These are phyloP conservation scores for Eryngium alpinum DNA, from an alignment of 140 eudicot species.

Conservation along the genomic window DNA sequence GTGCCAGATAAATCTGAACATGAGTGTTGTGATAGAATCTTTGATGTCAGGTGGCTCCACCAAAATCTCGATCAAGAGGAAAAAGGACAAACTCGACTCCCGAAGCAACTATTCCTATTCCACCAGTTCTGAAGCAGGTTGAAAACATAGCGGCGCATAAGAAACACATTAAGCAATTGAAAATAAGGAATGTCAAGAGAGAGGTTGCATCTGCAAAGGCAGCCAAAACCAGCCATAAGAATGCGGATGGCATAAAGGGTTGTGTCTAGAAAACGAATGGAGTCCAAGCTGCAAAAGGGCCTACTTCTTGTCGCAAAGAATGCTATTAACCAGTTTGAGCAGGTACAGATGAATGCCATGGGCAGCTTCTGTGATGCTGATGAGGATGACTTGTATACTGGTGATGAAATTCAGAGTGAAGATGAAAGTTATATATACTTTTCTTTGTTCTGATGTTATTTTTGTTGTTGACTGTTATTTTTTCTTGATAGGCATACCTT, in stretches of 20 bases:
- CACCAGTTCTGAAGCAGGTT: conserved; percentile 78
- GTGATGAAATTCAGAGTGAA: conserved; percentile 26
- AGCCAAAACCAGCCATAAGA: conserved; percentile 22
- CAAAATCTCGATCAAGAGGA: conserved; percentile 45
- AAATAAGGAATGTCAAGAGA: conserved; percentile 67
- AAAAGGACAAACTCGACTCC: conserved; percentile 27
- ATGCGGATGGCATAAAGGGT: conserved; percentile 24
- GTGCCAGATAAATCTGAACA: conserved; percentile 94
- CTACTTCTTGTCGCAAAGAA: conserved; percentile 62
- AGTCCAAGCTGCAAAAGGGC: conserved; percentile 62
- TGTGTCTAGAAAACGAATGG: conserved; percentile 31
- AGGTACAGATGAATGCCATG: conserved; percentile 29
- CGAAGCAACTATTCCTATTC: conserved; percentile 46
- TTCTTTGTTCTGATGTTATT: too few relatives aligned
- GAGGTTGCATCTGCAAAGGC: conserved; percentile 42
- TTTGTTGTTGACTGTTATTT: too few relatives aligned
- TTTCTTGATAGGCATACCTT: too few relatives aligned
- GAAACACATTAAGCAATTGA: conserved; percentile 73
- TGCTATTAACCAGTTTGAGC: conserved; percentile 52
- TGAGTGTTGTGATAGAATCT: conserved; percentile 80
- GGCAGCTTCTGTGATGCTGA: conserved; percentile 27
- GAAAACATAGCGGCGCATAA: conserved; percentile 78
- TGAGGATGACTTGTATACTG: conserved; percentile 21
- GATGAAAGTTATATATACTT: too few relatives aligned
- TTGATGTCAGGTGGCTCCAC: conserved; percentile 67